Evolutionary conservation across 2,329 filamentous ascomycete species (phyloP), one percentile per base, ranked within the genome.

Genomic region (Penicillium brevicompactum): DNA sequence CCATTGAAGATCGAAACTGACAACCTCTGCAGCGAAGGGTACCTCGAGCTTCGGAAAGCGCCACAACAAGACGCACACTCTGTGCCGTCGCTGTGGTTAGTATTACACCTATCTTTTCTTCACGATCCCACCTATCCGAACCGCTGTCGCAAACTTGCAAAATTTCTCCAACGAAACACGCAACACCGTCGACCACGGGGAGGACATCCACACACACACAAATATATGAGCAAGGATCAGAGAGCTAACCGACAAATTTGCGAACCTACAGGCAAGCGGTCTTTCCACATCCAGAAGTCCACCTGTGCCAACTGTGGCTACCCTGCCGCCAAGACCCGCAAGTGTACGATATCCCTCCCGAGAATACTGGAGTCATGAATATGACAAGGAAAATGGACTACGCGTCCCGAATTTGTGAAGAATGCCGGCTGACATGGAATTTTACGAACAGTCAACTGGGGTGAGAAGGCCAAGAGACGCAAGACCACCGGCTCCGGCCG

Each of bases 391-490:
- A 42, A 43, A 40, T 49, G 43, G 46, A 37, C 24, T 6, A 2
- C 5, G 24, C 8, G 24, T 27, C 24, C 41, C 24, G 45, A 27
- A 31, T 31, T 37, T 52, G 46, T 18, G 8, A 27, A 58, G 50
- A 57, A 57, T 43, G 22, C 61, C 64, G 63, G 68, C 69, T 71
- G 63, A 72, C 63, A 65, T 52, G 57, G 34, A 52, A 53, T 61
- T 61, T 56, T 60, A 48, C 53, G 47, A 60, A 77, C 77, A 97
- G 93, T 88, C 89, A 97, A 99, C 90, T 99, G 94, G 94, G 87
- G 90, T 80, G 93, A 97, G 87, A 99, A 99, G 90, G 93, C 92
- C 74, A 97, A 97, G 91, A 87, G 94, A 81, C 95, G 94, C 89
- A 97, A 97, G 92, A 97, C 93, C 76, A 93, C 90, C 78, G 94